These are phyloP conservation scores for Tricholomella constricta DNA, from an alignment of 768 basidiomycete genomes.

Conservation along the genomic window DNA sequence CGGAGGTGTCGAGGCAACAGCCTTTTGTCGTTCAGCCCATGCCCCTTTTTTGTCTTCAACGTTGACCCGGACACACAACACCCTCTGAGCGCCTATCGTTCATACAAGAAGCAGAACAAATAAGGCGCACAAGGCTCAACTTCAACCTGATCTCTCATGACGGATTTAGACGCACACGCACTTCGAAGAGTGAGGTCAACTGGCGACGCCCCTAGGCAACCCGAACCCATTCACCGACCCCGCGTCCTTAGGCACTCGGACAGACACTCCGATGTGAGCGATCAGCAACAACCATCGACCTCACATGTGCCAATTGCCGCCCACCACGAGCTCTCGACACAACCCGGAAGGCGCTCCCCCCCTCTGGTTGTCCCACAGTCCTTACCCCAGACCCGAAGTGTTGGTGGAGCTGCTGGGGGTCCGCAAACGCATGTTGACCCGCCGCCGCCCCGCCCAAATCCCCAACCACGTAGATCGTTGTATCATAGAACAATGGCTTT, in stretches of 20 bases:
- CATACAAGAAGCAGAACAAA: slow-evolving; percentile 5
- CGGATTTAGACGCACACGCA: slow-evolving; percentile 18
- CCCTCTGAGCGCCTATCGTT: neutral
- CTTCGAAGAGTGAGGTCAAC: slow-evolving; percentile 41
- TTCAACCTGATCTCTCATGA: neutral
- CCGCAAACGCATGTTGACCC: slow-evolving; percentile 12
- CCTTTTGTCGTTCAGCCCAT: no score
- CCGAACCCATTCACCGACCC: slow-evolving; percentile 22
- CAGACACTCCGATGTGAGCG: slow-evolving; percentile 16
- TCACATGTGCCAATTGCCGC: neutral
- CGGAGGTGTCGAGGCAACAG: no score
- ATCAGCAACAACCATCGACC: slow-evolving; percentile 3
- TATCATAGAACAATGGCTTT: slow-evolving; percentile 34
- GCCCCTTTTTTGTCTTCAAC: no score
- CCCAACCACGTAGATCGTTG: slow-evolving; percentile 21
- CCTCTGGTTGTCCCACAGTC: neutral
- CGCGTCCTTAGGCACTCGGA: slow-evolving; percentile 18
- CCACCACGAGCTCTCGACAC: neutral
- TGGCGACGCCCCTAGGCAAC: slow-evolving; percentile 39
- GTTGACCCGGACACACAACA: no score
- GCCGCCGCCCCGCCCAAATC: slow-evolving; percentile 21
- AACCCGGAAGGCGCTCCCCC: neutral
- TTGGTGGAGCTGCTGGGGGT: slow-evolving; percentile 17
- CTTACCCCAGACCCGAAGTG: slow-evolving; percentile 10
- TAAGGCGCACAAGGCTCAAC: neutral